These are phyloP conservation scores for Creolimax fragrantissima DNA, from an alignment of 78 protist genomes.

Conservation along the genomic window DNA sequence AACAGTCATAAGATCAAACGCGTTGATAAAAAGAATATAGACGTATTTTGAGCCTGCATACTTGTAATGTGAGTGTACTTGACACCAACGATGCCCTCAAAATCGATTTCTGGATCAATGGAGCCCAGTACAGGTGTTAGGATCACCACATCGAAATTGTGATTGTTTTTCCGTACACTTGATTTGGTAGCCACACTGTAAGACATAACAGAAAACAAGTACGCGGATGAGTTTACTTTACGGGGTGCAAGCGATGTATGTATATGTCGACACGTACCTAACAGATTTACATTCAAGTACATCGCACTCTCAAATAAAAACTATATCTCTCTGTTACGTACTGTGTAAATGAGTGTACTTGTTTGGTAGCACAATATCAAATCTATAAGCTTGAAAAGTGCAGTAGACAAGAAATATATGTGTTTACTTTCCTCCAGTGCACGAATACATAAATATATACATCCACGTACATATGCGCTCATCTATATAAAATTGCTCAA, in stretches of 20 bases:
- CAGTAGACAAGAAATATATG: too few relatives aligned
- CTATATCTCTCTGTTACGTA: too few relatives aligned
- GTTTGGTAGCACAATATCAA: too few relatives aligned
- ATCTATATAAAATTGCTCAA: background rate
- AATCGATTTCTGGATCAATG: background rate
- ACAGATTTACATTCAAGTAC: background rate
- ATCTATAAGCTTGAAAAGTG: too few relatives aligned
- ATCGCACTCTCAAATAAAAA: background rate
- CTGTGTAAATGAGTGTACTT: too few relatives aligned
- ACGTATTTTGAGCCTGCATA: too few relatives aligned
- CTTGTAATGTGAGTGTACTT: too few relatives aligned
- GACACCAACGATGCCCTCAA: too few relatives aligned
- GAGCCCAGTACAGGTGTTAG: background rate
- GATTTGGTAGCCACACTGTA: background rate
- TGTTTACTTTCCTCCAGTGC: too few relatives aligned
- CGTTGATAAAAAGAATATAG: too few relatives aligned
- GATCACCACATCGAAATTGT: background rate
- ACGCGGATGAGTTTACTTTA: background rate
- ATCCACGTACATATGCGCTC: background rate
- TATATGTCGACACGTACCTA: background rate
- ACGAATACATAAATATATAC: background rate
- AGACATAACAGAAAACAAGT: background rate
- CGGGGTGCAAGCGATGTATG: background rate
- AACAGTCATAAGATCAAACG: too few relatives aligned
- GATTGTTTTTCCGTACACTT: background rate